Evolutionary conservation across 2,329 filamentous ascomycete species (phyloP).

Genomic region (Akanthomyces lecanii): DNA sequence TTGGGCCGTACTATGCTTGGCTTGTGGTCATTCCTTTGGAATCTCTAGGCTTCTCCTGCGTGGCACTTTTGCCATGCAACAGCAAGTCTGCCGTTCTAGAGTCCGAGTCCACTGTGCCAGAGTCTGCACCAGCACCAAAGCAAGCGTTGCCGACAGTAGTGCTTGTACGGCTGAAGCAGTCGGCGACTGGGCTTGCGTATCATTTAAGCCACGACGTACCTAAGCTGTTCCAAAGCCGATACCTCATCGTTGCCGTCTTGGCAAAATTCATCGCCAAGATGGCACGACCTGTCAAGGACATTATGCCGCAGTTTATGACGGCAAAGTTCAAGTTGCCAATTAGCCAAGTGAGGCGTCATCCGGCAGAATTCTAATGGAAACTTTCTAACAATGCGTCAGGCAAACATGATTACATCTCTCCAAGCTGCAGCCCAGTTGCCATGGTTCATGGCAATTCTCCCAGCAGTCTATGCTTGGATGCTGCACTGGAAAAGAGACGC

Average conservation of each 20-base stretch:
- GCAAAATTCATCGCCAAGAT: neutral
- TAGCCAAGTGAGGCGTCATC: slow-evolving; percentile 5
- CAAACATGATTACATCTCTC: slow-evolving; percentile 1
- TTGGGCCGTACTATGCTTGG: neutral
- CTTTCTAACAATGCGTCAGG: neutral
- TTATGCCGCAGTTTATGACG: neutral
- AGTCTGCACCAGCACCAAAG: neutral
- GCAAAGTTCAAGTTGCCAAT: slow-evolving; percentile 12
- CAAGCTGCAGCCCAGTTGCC: slow-evolving; percentile 4
- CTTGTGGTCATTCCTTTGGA: neutral
- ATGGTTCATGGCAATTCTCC: neutral
- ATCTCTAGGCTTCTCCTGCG: neutral
- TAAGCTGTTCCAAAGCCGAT: neutral
- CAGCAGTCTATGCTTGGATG: neutral
- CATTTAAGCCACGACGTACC: neutral
- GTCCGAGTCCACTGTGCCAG: no score
- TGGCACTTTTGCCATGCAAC: neutral
- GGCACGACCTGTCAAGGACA: neutral
- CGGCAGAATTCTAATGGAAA: no score
- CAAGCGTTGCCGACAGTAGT: neutral
- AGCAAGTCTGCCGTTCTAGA: no score
- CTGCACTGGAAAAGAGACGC: neutral
- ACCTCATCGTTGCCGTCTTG: neutral
- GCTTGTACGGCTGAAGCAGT: neutral
- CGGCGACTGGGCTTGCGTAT: neutral